Evolutionary conservation across 768 basidiomycete genomes (phyloP), one percentile per base, ranked within the genome.

Genomic region (Termitomyces sp.): DNA sequence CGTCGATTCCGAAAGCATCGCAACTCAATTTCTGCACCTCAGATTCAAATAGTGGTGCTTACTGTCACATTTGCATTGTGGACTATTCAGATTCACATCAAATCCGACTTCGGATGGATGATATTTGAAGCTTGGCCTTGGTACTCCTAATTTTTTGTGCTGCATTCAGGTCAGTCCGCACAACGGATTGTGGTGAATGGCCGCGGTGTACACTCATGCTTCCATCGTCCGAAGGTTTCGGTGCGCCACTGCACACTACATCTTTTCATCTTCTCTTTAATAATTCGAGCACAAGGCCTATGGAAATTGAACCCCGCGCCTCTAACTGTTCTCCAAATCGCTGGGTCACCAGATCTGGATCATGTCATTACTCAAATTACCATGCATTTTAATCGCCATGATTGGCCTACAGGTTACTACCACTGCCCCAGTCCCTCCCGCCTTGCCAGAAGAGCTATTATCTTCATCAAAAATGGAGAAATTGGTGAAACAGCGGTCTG

Each of bases 361-460:
- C 35, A 62, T 60, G 58, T 59, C 71, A 33, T 61, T 76, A 40
- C 40, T 74, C 44, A 77, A 73, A 57, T 66, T 81, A 43, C 77
- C 78, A 5, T 74, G 73, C 62, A 69, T 76, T 41, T 60, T 80
- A 35, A 64, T 73, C 16, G 70, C 76, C 16, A 75, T 76, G 61
- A 52, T 74, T 44, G 76, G 74, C 25, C 62, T 81, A 15, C 78
- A 79, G 29, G 64, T 71, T 27, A 70, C 76, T 20, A 66, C 72
- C 32, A 81, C 81, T 2, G 77, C 81, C 38, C 82, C 75, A 22
- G 68, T 76, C 33, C 73, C 75, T 16, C 76, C 74, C 27, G 72
- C 72, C 23, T 44, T 59, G 4, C 57, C 58, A 40, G 66, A 68
- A 22, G 73, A 77, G 49, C 64, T 66, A 20, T 68, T 63, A 6